These are phyloP conservation scores for Ascosphaera apis DNA, from an alignment of 2,329 filamentous ascomycete genomes.

Conservation along the genomic window DNA sequence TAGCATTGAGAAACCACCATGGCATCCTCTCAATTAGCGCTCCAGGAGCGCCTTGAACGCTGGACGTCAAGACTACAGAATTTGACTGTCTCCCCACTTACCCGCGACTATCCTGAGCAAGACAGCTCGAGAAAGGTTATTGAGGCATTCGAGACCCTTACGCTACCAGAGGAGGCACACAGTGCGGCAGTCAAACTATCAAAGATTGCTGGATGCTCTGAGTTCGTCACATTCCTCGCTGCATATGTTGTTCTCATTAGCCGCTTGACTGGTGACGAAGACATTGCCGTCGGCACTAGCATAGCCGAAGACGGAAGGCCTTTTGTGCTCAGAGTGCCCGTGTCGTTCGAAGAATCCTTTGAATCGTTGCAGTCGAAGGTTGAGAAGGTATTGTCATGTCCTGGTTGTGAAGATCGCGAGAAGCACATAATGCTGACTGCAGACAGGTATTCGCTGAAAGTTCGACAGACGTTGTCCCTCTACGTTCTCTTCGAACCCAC, in stretches of 20 bases:
- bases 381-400: conserved; percentile 12
- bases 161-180: conserved; percentile 14
- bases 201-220: conserved; percentile 11
- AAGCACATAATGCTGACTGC: conserved; percentile 2
- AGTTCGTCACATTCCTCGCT: conserved; percentile 20
- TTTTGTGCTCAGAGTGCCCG: conserved; percentile 22
- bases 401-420: neutral
- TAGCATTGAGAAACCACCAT: neutral
- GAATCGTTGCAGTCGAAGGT: conserved; percentile 17
- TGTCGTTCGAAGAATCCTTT: conserved; percentile 20
- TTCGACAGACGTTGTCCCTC: conserved; percentile 19
- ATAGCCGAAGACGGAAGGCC: conserved; percentile 20
- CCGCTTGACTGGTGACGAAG: conserved; percentile 25
- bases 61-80: conserved; percentile 20
- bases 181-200: conserved; percentile 18
- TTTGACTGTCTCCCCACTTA: conserved; percentile 21
- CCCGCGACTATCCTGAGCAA: conserved; percentile 21
- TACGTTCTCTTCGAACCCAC: conserved; percentile 17
- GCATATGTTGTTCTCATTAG: conserved; percentile 22
- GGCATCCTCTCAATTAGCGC: conserved; percentile 5
- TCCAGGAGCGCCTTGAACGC: conserved; percentile 18
- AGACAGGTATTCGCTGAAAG: conserved; percentile 18
- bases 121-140: conserved; percentile 17
- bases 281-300: conserved; percentile 25
- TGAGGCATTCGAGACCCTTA: conserved; percentile 20